Conservation (phyloP, 371 early-diverging fungal genomes). For the Dentiscutata heterogama region DNA sequence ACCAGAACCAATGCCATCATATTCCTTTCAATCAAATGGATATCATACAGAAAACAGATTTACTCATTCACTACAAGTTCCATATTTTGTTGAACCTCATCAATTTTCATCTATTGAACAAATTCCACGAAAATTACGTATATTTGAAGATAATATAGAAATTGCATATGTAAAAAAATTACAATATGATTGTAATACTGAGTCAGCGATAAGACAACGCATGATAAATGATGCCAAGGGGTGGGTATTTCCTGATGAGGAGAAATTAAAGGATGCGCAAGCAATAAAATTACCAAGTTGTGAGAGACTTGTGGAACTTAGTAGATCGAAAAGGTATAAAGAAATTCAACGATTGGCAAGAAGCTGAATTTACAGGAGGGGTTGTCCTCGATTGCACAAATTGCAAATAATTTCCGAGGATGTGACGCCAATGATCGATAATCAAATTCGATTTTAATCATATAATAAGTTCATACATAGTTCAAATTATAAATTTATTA, state of each 20-base stretch:
- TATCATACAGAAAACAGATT: constrained; percentile 48
- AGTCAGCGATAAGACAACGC: constrained; percentile 56
- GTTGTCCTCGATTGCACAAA: no score
- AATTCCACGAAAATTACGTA: constrained; percentile 47
- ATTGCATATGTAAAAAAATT: constrained; percentile 54
- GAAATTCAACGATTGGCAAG: not conserved
- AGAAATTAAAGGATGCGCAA: constrained; percentile 59
- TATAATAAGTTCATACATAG: no score
- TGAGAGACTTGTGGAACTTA: constrained; percentile 56
- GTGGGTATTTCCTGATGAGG: constrained; percentile 61
- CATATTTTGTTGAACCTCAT: constrained; percentile 63
- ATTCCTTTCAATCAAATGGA: constrained; percentile 51
- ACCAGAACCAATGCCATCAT: constrained; percentile 51
- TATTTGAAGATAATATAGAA: constrained; percentile 63
- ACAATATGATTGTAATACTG: constrained; percentile 56
- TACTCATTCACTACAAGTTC: constrained; percentile 56
- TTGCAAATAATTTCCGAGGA: no score
- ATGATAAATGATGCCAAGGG: constrained; percentile 59
- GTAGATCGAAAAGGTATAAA: constrained; percentile 21
- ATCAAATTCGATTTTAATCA: no score
- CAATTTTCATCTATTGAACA: constrained; percentile 51
- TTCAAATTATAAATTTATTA: no score
- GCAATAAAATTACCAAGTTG: constrained; percentile 61
- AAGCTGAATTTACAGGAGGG: not conserved
- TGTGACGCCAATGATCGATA: no score